Conservation (phyloP, 495 filamentous ascomycete genomes). For the Daldinia bambusicola region DNA sequence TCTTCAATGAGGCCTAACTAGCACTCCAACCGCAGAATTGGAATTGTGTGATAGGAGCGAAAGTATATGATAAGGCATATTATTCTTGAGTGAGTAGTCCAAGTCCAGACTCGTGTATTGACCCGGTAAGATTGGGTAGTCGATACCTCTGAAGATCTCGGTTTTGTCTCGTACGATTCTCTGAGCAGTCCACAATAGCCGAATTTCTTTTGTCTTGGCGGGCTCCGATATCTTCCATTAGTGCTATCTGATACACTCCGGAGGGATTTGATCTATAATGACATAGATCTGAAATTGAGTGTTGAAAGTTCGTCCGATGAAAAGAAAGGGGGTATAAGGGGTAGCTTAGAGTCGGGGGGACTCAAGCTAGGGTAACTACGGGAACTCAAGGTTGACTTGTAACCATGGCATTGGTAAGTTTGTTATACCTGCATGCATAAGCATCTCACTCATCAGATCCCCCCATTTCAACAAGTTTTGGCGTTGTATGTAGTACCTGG, state of each 20-base stretch:
- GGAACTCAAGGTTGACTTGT: constrained; percentile 15
- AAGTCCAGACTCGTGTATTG: background rate
- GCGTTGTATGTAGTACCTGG: constrained; percentile 43
- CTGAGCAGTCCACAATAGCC: constrained; percentile 24
- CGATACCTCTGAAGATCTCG: constrained; percentile 8
- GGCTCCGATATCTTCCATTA: constrained; percentile 23
- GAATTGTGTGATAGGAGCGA: background rate
- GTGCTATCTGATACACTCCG: constrained; percentile 15
- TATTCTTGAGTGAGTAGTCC: background rate
- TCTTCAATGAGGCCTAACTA: constrained; percentile 11
- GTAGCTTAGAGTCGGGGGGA: constrained; percentile 2
- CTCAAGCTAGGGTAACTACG: constrained; percentile 13
- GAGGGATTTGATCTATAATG: constrained; percentile 26
- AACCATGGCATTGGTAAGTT: constrained; percentile 40
- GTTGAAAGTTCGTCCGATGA: background rate
- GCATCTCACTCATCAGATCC: constrained; percentile 27
- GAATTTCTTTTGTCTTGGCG: constrained; percentile 28
- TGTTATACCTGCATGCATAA: constrained; percentile 37
- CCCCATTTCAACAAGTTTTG: constrained; percentile 27
- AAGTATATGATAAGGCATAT: constrained; percentile 8
- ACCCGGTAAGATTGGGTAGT: constrained; percentile 12
- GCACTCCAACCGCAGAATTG: constrained; percentile 6
- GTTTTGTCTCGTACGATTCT: constrained; percentile 39
- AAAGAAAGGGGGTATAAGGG: constrained; percentile 1
- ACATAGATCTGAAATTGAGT: constrained; percentile 13